phyloP scores from a whole-genome alignment of 116 monocot genomes.

The Papilionanthe hybrid region DNA sequence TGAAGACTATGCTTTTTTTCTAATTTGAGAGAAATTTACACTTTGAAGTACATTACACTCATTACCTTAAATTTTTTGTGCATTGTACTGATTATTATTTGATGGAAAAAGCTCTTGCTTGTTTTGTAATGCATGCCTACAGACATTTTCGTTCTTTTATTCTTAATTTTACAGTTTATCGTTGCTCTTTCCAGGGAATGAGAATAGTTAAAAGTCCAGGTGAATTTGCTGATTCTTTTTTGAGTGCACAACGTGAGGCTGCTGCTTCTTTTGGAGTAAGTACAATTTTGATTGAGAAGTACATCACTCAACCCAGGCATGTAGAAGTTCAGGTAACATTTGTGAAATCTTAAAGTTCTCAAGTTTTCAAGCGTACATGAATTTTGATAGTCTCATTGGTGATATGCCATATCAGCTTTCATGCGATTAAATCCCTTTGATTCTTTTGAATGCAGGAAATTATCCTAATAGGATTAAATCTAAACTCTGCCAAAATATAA shows the following conservation, averaged over 20 bases:
- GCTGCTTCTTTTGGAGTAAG: conserved; percentile 89
- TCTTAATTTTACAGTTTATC: background rate
- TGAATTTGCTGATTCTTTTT: conserved; percentile 73
- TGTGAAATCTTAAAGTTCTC: conserved; percentile 3
- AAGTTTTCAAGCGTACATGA: background rate
- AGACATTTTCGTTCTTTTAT: background rate
- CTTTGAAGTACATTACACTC: too few species aligned
- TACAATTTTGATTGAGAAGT: conserved; percentile 85
- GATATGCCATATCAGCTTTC: background rate
- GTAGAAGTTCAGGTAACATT: conserved; percentile 92
- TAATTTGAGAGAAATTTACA: too few species aligned
- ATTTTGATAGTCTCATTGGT: background rate
- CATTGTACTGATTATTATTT: background rate
- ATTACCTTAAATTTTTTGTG: background rate
- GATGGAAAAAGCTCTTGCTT: background rate
- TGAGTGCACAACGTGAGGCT: conserved; percentile 90
- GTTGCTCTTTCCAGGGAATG: conserved; percentile 68
- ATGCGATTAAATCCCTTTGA: background rate
- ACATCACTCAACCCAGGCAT: conserved; percentile 90
- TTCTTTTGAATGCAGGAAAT: background rate
- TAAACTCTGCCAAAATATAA: too few species aligned
- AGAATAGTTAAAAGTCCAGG: conserved; percentile 73
- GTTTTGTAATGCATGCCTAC: background rate
- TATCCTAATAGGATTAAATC: too few species aligned
- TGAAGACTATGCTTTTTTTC: too few species aligned